These are phyloP conservation scores for Diaporthe capsici DNA, from an alignment of 2,329 filamentous ascomycete genomes.

Conservation along the genomic window DNA sequence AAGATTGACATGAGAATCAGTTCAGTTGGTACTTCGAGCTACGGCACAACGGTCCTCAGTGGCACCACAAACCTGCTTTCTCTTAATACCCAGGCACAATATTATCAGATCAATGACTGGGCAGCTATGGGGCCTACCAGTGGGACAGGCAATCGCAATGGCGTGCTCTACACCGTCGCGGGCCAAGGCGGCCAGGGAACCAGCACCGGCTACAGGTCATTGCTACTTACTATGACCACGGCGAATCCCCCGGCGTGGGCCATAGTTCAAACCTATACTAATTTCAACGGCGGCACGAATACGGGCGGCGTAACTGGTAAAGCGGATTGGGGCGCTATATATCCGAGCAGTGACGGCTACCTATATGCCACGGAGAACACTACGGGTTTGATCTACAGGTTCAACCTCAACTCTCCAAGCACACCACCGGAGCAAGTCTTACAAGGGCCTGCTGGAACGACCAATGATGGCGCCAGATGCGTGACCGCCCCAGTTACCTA, in stretches of 20 bases:
- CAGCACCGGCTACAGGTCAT: not conserved
- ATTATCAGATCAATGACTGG: not conserved
- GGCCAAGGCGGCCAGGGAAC: not conserved
- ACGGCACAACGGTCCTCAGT: not conserved
- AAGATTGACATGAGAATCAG: not conserved
- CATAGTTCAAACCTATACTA: not conserved
- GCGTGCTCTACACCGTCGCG: not conserved
- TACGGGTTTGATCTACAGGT: not conserved
- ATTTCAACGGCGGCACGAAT: not conserved
- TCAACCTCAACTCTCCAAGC: not conserved
- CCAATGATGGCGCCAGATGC: slow-evolving; percentile 5
- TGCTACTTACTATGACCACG: too few species aligned
- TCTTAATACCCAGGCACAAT: not conserved
- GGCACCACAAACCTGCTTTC: not conserved
- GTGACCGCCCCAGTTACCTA: not conserved
- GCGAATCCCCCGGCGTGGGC: not conserved
- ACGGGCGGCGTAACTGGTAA: not conserved
- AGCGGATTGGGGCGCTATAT: not conserved
- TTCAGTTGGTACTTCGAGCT: not conserved
- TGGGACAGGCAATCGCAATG: not conserved
- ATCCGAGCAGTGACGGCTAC: not conserved
- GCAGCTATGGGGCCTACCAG: not conserved
- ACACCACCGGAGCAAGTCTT: not conserved
- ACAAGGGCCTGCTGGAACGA: not conserved
- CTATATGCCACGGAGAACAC: slow-evolving; percentile 5